Percentiles rank a stretch among this genome's conserved stretches.
Evolutionary conservation across 192 early-diverging fungal species (phyloP).

Genomic region (Linnemannia elongata): DNA sequence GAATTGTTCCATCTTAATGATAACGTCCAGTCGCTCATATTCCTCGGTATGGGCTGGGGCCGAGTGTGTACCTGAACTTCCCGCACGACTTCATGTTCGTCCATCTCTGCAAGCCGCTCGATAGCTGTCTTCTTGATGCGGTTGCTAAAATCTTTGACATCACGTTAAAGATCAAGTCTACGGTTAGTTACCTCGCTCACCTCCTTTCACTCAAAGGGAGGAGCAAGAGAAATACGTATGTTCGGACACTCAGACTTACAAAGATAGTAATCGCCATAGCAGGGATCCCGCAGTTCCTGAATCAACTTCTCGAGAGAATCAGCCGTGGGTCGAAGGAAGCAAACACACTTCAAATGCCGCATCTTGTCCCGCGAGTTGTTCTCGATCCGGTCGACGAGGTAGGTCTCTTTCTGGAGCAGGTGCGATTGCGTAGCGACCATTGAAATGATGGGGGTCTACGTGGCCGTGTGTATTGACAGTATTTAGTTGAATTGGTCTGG

Average conservation of each 20-base stretch:
- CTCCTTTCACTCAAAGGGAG: no score
- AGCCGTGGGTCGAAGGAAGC: slow-evolving; percentile 89
- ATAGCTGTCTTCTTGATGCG: slow-evolving; percentile 92
- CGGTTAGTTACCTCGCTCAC: not conserved
- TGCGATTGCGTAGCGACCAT: slow-evolving; percentile 94
- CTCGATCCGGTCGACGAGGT: slow-evolving; percentile 94
- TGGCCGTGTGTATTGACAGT: not conserved
- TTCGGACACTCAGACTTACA: slow-evolving; percentile 62
- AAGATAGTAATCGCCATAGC: slow-evolving; percentile 97
- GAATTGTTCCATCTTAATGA: not conserved
- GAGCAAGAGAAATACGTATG: not conserved
- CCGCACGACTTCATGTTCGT: slow-evolving; percentile 93
- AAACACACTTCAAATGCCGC: slow-evolving; percentile 95
- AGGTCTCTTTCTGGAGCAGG: slow-evolving; percentile 92
- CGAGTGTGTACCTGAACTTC: slow-evolving; percentile 86
- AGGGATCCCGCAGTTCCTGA: slow-evolving; percentile 92
- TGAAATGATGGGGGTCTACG: slow-evolving; percentile 93
- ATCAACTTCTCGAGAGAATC: slow-evolving; percentile 89
- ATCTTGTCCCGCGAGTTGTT: slow-evolving; percentile 89
- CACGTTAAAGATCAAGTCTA: not conserved
- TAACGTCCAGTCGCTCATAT: not conserved
- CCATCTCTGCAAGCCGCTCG: slow-evolving; percentile 94
- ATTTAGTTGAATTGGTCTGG: no score
- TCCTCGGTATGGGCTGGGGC: not conserved
- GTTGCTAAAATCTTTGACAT: slow-evolving; percentile 89